Evolutionary conservation across 371 early-diverging fungal genomes (phyloP).

Genomic region (Mortierella sp.): DNA sequence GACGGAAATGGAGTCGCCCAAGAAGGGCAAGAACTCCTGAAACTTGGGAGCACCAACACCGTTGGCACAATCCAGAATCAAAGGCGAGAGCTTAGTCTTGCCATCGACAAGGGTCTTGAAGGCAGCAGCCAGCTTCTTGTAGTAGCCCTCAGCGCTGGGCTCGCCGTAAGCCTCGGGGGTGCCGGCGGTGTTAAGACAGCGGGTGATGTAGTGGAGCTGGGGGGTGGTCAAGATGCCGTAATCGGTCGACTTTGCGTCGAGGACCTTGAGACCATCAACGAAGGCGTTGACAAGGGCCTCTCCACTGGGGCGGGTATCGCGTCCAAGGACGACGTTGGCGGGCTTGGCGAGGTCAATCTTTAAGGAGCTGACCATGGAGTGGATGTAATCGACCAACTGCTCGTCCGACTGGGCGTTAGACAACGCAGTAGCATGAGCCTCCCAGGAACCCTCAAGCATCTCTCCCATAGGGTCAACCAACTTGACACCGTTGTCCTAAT

Average conservation of each 20-base stretch:
- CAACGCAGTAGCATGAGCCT: constrained; percentile 90
- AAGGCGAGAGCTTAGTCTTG: constrained; percentile 74
- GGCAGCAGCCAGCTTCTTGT: constrained; percentile 88
- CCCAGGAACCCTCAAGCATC: constrained; percentile 99
- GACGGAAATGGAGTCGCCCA: constrained; percentile 79
- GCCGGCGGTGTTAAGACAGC: constrained; percentile 88
- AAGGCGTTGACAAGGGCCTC: constrained; percentile 85
- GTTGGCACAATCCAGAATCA: constrained; percentile 95
- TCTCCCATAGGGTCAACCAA: constrained; percentile 99
- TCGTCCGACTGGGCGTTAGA: constrained; percentile 92
- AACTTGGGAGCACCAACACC: constrained; percentile 98
- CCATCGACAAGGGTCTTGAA: constrained; percentile 87
- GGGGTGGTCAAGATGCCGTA: constrained; percentile 98
- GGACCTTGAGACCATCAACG: constrained; percentile 82
- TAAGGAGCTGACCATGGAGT: constrained; percentile 76
- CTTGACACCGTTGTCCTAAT: constrained; percentile 99
- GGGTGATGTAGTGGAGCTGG: constrained; percentile 96
- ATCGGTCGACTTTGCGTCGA: constrained; percentile 81
- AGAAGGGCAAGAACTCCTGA: constrained; percentile 75
- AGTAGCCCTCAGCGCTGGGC: constrained; percentile 94
- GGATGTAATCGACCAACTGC: constrained; percentile 71
- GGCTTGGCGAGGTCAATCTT: constrained; percentile 79
- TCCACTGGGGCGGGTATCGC: constrained; percentile 97
- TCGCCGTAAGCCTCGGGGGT: constrained; percentile 91
- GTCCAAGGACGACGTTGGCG: constrained; percentile 85